phyloP scores from a whole-genome alignment of 2,329 filamentous ascomycete species.

The Scedosporium dehoogii region DNA sequence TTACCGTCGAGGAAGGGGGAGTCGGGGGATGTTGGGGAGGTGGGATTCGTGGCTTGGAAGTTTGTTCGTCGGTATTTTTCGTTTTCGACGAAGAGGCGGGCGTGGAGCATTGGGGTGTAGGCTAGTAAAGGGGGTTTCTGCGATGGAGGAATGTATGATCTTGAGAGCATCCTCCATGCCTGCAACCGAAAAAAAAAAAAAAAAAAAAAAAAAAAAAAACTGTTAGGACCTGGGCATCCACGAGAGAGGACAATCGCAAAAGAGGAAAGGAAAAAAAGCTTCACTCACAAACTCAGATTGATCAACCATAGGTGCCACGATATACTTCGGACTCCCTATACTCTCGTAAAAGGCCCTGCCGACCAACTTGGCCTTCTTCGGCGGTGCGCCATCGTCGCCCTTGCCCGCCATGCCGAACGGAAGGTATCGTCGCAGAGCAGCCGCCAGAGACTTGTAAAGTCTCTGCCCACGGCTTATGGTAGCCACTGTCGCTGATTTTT shows the following conservation, averaged over 20 bases:
- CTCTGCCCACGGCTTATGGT: background rate
- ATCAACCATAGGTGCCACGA: conserved; percentile 96
- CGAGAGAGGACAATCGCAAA: background rate
- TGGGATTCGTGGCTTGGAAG: conserved; percentile 58
- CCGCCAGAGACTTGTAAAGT: conserved; percentile 8
- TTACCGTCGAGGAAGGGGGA: conserved; percentile 73
- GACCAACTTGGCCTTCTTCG: conserved; percentile 52
- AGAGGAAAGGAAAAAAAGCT: background rate
- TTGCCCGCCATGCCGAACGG: background rate
- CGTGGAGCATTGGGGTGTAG: conserved; percentile 95
- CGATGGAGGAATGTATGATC: conserved; percentile 71
- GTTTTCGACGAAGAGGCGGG: conserved; percentile 72
- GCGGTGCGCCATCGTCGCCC: background rate
- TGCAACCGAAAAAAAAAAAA: conserved; percentile 23
- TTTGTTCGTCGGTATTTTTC: conserved; percentile 67
- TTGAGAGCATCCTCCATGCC: conserved; percentile 95
- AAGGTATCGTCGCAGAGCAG: conserved; percentile 16
- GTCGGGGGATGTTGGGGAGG: conserved; percentile 6
- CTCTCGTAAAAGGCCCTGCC: conserved; percentile 91
- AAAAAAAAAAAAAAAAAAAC: background rate
- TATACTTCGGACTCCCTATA: conserved; percentile 80
- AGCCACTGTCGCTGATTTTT: background rate
- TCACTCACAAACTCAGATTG: conserved; percentile 85
- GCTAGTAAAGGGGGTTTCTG: conserved; percentile 61
- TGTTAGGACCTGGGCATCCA: conserved; percentile 8